Conservation (phyloP, 176 grass and related monocot species). For the Thinopyrum elongatum region DNA sequence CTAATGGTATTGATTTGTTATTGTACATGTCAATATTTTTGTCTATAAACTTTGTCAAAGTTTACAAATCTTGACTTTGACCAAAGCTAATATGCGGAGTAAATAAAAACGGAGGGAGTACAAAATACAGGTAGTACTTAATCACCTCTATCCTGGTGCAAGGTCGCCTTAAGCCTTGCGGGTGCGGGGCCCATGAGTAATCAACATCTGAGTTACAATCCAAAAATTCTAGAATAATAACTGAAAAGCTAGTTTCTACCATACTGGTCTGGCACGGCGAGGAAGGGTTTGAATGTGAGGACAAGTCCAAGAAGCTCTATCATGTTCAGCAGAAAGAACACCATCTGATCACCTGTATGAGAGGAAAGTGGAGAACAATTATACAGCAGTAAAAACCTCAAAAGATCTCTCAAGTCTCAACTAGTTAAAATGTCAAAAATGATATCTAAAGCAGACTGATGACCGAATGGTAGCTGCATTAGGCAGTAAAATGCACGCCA, state of each 20-base stretch:
- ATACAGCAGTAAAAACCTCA: neutral
- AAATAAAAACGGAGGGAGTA: too few species aligned
- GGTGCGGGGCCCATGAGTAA: neutral
- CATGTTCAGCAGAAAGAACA: conserved; percentile 66
- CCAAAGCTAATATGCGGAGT: too few species aligned
- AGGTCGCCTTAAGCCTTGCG: neutral
- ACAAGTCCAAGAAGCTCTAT: conserved; percentile 54
- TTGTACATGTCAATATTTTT: too few species aligned
- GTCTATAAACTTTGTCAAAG: too few species aligned
- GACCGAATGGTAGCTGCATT: too few species aligned
- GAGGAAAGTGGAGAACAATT: neutral
- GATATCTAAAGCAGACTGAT: too few species aligned
- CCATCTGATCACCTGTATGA: conserved; percentile 62
- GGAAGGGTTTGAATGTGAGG: conserved; percentile 64
- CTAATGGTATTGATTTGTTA: too few species aligned
- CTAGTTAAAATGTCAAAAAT: neutral
- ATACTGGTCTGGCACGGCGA: conserved; percentile 23
- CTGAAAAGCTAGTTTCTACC: neutral
- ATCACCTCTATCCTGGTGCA: neutral
- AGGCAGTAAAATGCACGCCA: neutral
- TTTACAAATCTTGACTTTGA: too few species aligned
- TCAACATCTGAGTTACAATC: neutral
- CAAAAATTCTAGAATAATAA: neutral
- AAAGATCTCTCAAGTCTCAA: neutral
- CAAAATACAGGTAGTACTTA: neutral